A percentile compares a stretch with the other conserved stretches of the same genome.
Conservation (phyloP, 2,329 filamentous ascomycete genomes). For the Byssothecium circinans region DNA sequence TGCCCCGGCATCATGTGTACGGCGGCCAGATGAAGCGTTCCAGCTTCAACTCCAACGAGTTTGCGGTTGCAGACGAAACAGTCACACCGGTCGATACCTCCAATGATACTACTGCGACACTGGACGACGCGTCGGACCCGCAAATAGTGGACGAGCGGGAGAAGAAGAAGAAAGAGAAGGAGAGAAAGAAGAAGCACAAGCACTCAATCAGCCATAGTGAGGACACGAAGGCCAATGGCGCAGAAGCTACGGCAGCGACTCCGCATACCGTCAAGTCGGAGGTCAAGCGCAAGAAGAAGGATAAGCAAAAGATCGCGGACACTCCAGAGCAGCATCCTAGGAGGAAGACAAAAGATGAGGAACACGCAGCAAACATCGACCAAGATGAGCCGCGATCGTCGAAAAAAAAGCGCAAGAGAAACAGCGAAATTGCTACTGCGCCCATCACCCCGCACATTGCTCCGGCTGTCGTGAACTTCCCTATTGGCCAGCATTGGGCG, state of each 20-base stretch:
- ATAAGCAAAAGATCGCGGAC: constrained; percentile 10
- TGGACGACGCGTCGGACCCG: background rate
- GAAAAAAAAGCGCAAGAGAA: constrained; percentile 14
- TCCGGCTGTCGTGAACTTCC: background rate
- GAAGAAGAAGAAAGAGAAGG: constrained; percentile 12
- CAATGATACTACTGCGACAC: background rate
- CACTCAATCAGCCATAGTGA: background rate
- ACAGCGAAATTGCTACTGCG: constrained; percentile 1
- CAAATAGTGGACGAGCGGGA: constrained; percentile 7
- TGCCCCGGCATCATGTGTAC: constrained; percentile 26
- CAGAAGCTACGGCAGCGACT: background rate
- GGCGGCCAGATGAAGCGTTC: constrained; percentile 6
- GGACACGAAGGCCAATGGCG: background rate
- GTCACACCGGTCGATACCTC: background rate
- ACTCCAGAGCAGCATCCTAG: constrained; percentile 2
- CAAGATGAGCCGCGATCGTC: background rate
- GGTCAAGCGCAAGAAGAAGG: background rate
- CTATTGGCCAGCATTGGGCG: constrained; percentile 5
- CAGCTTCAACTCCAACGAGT: constrained; percentile 28
- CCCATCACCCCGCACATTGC: background rate
- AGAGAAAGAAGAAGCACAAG: constrained; percentile 15
- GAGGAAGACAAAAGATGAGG: constrained; percentile 4
- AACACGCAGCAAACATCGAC: background rate
- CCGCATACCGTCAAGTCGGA: background rate
- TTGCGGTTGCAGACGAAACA: constrained; percentile 5